Conservation (phyloP, 2,329 filamentous ascomycete species). For the Penicillium occitanis region DNA sequence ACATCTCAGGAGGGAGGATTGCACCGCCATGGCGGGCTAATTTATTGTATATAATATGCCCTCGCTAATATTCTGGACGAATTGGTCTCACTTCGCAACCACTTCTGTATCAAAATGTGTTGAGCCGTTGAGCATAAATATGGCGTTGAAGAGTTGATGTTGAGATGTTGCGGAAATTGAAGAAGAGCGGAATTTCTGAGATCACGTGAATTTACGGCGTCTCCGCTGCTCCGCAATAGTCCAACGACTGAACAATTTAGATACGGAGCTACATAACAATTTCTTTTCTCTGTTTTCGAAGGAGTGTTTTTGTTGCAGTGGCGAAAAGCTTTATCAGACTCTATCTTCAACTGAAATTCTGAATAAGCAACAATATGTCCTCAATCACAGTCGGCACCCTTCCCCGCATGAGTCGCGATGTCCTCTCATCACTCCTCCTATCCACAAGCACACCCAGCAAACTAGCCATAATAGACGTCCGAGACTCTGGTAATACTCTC, state of each 20-base stretch:
- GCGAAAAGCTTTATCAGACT: too few species aligned
- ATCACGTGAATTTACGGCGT: conserved; percentile 24
- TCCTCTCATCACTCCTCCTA: conserved; percentile 66
- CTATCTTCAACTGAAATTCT: too few species aligned
- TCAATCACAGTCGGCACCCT: conserved; percentile 63
- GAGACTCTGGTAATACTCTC: conserved; percentile 65
- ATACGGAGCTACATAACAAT: not conserved
- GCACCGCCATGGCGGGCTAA: conserved; percentile 18
- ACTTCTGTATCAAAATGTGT: not conserved
- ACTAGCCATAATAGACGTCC: conserved; percentile 80
- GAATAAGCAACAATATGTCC: conserved; percentile 38
- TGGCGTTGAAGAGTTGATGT: not conserved
- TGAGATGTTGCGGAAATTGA: conserved; percentile 4
- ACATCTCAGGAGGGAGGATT: conserved; percentile 16
- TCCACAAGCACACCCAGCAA: conserved; percentile 48
- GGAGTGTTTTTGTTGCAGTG: too few species aligned
- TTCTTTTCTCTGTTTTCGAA: not conserved
- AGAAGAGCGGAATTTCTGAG: conserved; percentile 26
- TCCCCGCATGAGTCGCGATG: conserved; percentile 65
- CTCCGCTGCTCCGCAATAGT: not conserved
- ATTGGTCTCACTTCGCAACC: conserved; percentile 2
- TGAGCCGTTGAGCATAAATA: not conserved
- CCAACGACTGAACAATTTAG: not conserved
- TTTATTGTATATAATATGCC: not conserved
- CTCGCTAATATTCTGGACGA: not conserved